Evolutionary conservation across 2,329 filamentous ascomycete genomes (phyloP).

Genomic region (Canariomyces notabilis): DNA sequence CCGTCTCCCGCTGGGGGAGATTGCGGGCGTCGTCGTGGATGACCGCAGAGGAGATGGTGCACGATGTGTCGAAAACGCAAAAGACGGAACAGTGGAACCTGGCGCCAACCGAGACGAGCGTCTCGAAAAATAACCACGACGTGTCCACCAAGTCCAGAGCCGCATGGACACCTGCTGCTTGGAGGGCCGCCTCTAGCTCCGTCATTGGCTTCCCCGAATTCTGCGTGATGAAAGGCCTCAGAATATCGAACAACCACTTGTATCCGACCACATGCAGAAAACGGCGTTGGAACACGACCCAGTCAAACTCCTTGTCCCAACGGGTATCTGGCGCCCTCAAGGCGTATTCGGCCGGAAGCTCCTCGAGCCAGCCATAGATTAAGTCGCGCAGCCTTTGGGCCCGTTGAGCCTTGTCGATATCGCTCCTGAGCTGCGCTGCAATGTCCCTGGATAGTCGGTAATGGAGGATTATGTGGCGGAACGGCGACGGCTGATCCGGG

Average conservation of each 20-base stretch:
- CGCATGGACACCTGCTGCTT: slow-evolving; percentile 23
- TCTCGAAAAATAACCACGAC: slow-evolving; percentile 26
- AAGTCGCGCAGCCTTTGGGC: slow-evolving; percentile 25
- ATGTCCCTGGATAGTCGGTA: slow-evolving; percentile 30
- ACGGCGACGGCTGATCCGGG: slow-evolving; percentile 36
- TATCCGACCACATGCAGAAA: slow-evolving; percentile 29
- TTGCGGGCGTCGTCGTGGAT: slow-evolving; percentile 25
- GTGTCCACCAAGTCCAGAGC: slow-evolving; percentile 22
- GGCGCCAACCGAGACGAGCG: slow-evolving; percentile 22
- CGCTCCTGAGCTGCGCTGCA: slow-evolving; percentile 9
- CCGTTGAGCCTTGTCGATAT: slow-evolving; percentile 7
- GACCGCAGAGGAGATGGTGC: slow-evolving; percentile 27
- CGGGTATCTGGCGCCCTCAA: slow-evolving; percentile 23
- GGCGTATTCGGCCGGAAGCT: slow-evolving; percentile 26
- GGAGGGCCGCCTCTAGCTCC: slow-evolving; percentile 20
- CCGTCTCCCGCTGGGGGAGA: slow-evolving; percentile 25
- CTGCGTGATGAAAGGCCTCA: slow-evolving; percentile 25
- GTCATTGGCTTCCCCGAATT: slow-evolving; percentile 22
- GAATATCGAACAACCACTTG: slow-evolving; percentile 23
- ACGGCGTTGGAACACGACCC: slow-evolving; percentile 28
- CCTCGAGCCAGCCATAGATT: slow-evolving; percentile 33
- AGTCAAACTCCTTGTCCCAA: slow-evolving; percentile 26
- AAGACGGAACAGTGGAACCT: slow-evolving; percentile 30
- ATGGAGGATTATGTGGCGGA: slow-evolving; percentile 39
- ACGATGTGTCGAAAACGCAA: slow-evolving; percentile 30